phyloP scores from a whole-genome alignment of 352 stramenopile species.

The Phytophthora aleatoria region DNA sequence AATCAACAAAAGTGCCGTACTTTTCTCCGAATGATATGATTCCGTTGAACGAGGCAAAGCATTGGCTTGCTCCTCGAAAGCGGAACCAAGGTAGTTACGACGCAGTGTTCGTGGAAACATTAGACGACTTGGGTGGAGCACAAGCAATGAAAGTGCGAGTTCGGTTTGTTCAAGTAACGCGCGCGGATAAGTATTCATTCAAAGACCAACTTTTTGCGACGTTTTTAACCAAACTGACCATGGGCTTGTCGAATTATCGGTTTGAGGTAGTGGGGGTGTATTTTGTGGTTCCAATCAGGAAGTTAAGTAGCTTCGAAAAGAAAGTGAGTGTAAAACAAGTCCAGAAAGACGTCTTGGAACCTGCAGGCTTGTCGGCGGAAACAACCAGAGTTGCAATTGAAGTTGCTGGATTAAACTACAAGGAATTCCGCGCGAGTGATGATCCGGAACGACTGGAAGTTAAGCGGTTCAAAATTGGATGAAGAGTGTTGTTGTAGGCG shows the following conservation, averaged over 20 bases:
- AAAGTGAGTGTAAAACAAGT: background rate
- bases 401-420: background rate
- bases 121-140: background rate
- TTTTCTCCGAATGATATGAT: background rate
- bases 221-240: background rate
- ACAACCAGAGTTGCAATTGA: background rate
- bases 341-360: background rate
- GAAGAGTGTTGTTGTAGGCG: no score
- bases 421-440: background rate
- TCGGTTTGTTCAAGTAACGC: slow-evolving; percentile 1
- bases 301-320: background rate
- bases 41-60: background rate
- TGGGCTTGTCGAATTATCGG: background rate
- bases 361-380: background rate
- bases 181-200: background rate
- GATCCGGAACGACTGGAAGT: background rate
- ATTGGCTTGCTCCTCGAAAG: background rate
- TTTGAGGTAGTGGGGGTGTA: slow-evolving; percentile 1
- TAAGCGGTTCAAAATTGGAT: background rate
- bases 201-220: slow-evolving; percentile 1
- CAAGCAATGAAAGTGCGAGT: background rate
- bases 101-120: background rate
- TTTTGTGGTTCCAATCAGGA: slow-evolving; percentile 2
- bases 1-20: background rate
- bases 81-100: slow-evolving; percentile 4